A percentile compares a stretch with the other conserved stretches of the same genome.
Evolutionary conservation across 345 rosid species (phyloP).

Genomic region (Cochlearia excelsa): DNA sequence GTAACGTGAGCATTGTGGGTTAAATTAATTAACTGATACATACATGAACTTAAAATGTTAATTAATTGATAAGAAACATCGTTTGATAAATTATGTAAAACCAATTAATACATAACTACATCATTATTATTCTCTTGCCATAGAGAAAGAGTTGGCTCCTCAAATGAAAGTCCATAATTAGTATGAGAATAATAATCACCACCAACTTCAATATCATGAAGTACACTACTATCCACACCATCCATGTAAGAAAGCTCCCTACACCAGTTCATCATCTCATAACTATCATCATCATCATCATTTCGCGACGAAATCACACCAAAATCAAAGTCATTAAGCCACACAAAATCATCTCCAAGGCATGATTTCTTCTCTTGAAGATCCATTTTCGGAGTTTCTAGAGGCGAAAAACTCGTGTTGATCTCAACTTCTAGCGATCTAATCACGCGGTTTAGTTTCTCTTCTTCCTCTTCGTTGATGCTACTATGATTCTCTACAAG

Average conservation of each 20-base stretch:
- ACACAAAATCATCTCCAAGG: slow-evolving; percentile 26
- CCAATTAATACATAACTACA: slow-evolving; percentile 27
- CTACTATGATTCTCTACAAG: slow-evolving; percentile 30
- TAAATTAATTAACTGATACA: too few species aligned
- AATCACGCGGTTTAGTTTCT: slow-evolving; percentile 43
- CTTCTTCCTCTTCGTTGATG: slow-evolving; percentile 39
- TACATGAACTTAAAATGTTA: too few species aligned
- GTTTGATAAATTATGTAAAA: background rate
- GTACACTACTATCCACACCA: slow-evolving; percentile 8
- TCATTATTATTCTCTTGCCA: slow-evolving; percentile 46
- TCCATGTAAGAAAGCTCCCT: slow-evolving; percentile 37
- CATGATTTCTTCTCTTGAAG: background rate
- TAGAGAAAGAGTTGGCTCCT: slow-evolving; percentile 37
- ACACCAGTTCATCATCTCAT: slow-evolving; percentile 47
- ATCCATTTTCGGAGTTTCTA: slow-evolving; percentile 19
- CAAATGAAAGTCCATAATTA: slow-evolving; percentile 36
- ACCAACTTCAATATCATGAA: slow-evolving; percentile 24
- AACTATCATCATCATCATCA: slow-evolving; percentile 26
- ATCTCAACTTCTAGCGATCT: slow-evolving; percentile 54
- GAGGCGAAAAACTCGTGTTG: slow-evolving; percentile 26
- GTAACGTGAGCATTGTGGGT: too few species aligned
- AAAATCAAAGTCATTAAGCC: slow-evolving; percentile 33
- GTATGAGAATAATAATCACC: background rate
- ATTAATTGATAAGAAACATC: too few species aligned
- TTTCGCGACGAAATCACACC: slow-evolving; percentile 37